Base-by-base conservation (phyloP, 495 filamentous ascomycete genomes). In the Hypomontagnella submonticulosa region DNA sequence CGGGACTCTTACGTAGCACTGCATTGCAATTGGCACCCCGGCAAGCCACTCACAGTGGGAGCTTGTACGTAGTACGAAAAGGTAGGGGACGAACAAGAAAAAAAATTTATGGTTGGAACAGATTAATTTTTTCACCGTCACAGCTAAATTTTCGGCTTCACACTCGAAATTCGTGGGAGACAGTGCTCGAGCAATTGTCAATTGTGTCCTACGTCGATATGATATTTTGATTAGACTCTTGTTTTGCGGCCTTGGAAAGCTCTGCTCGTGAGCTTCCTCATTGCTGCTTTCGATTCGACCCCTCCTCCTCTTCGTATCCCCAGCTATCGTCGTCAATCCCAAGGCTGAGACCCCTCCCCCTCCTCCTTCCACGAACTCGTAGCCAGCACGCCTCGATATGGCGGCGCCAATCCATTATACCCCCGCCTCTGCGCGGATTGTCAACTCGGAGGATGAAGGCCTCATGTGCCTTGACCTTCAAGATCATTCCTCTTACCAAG, bases 401-500 rank as follows among this genome's bases (percentile, higher is more conserved):
- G 84, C 82, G 76, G 67, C 77, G n/a, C 69, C 73, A 38, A 68
- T 62, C 15, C 54, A 82, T 57, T 80, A 87, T 59, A 75, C 81
- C 23, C 88, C 90, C 13, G 83, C 84, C 50, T 77, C 85, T 56
- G 84, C 85, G 52, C 76, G 77, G 63, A 70, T 81, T 37, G 72
- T 79, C 57, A 70, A 75, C 57, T 62, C 74, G 20, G 75, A 81
- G 15, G 80, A 80, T 55, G 86, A 88, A 61, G 80, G 80, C 19
- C 76, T 89, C 63, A 85, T 93, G 77, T 87, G 86, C 69, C 88
- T 99, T 56, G 94, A 99, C 78, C 85, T 99, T 55, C 84, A 96
- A 73, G 92, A 97, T 84, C 92, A 92, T 71, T 86, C 86, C 30
- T 85, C 89, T 69, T 96, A 93, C 81, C 90, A 93, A 69, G 95